These are phyloP conservation scores for Naganishia liquefaciens DNA, from an alignment of 1,284 basidiomycete species.

Conservation along the genomic window DNA sequence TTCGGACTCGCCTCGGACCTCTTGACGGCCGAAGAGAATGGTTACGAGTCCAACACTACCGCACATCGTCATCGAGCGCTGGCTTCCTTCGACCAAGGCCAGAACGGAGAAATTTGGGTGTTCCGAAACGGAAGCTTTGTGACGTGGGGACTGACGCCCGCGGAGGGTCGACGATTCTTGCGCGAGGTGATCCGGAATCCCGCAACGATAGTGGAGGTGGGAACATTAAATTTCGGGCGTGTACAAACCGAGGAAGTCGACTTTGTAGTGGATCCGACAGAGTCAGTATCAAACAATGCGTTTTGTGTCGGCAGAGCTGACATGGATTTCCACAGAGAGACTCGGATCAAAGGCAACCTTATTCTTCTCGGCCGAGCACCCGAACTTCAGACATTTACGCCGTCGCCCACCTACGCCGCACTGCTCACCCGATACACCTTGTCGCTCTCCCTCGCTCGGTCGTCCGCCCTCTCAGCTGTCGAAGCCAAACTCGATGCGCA, in stretches of 20 bases:
- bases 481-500: conserved; percentile 79
- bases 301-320: neutral
- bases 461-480: conserved; percentile 76
- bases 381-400: conserved; percentile 51
- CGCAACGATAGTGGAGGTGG: conserved; percentile 63
- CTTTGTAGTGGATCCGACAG: conserved; percentile 81
- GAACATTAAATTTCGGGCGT: conserved; percentile 60
- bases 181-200: conserved; percentile 61
- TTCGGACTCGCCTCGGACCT: conserved; percentile 11
- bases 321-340: conserved; percentile 59
- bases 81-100: conserved; percentile 53
- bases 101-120: conserved; percentile 80
- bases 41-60: neutral
- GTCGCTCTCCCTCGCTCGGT: conserved; percentile 82
- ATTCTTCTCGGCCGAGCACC: conserved; percentile 78
- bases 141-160: conserved; percentile 81
- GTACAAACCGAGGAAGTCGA: conserved; percentile 85
- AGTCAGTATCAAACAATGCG: conserved; percentile 60
- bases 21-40: neutral
- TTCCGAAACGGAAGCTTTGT: conserved; percentile 83
- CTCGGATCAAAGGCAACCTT: conserved; percentile 80
- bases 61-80: conserved; percentile 4
- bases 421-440: conserved; percentile 82
- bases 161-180: conserved; percentile 70
- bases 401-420: conserved; percentile 53